Percentiles rank a stretch among this genome's conserved stretches.
Conservation (phyloP, 805 yeast species). For the Zygosaccharomyces rouxii region DNA sequence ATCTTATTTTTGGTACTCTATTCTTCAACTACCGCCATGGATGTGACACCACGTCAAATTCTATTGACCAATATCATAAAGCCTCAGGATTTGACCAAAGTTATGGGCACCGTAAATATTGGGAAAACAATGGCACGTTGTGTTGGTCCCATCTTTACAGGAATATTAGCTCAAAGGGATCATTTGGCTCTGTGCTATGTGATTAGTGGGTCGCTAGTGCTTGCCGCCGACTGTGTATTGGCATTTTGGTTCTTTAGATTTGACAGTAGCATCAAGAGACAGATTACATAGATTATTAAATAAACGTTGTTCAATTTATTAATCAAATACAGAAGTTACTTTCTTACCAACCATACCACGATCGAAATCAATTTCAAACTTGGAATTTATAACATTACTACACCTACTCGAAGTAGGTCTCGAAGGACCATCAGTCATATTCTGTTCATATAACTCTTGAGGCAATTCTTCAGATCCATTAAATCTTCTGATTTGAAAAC, state of each 20-base stretch:
- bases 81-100: slow-evolving; percentile 61
- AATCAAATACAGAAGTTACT: slow-evolving; percentile 23
- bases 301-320: background rate
- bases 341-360: slow-evolving; percentile 41
- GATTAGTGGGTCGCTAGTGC: slow-evolving; percentile 47
- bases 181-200: slow-evolving; percentile 47
- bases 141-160: slow-evolving; percentile 77
- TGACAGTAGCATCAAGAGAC: slow-evolving; percentile 30
- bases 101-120: slow-evolving; percentile 81
- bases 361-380: slow-evolving; percentile 39
- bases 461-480: background rate
- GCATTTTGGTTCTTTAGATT: slow-evolving; percentile 33
- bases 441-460: slow-evolving; percentile 1
- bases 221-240: slow-evolving; percentile 36
- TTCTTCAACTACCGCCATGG: slow-evolving; percentile 72
- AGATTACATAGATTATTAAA: slow-evolving; percentile 9
- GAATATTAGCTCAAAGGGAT: slow-evolving; percentile 55
- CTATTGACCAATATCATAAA: slow-evolving; percentile 64
- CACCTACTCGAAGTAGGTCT: slow-evolving; percentile 19
- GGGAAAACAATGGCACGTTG: slow-evolving; percentile 83
- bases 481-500: slow-evolving; percentile 25
- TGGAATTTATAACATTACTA: slow-evolving; percentile 26
- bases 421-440: slow-evolving; percentile 2
- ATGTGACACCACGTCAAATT: slow-evolving; percentile 87
- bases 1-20: slow-evolving; percentile 50